A percentile compares a stretch with the other conserved stretches of the same genome.
Conservation (phyloP, 208 protist species). For the Wallacemonas sp. region DNA sequence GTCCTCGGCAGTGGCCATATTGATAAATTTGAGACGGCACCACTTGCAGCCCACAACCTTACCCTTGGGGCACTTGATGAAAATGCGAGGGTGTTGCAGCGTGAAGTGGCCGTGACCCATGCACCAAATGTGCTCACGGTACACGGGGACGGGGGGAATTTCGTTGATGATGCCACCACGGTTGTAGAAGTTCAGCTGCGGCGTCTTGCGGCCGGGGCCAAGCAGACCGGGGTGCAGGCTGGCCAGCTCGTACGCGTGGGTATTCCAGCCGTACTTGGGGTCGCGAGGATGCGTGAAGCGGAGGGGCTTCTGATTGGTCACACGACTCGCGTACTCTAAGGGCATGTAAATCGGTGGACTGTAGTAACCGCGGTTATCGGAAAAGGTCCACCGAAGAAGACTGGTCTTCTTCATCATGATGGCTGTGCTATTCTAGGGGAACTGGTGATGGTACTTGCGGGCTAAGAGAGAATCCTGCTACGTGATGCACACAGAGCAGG, state of each 20-base stretch:
- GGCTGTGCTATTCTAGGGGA: background rate
- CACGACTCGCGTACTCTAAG: conserved; percentile 79
- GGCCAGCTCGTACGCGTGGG: conserved; percentile 69
- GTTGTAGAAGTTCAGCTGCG: conserved; percentile 77
- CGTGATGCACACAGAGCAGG: no score
- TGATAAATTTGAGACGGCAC: conserved; percentile 91
- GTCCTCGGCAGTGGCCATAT: conserved; percentile 86
- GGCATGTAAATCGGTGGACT: conserved; percentile 87
- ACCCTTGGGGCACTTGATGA: conserved; percentile 80
- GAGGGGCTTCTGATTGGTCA: conserved; percentile 82
- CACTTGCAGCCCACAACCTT: conserved; percentile 87
- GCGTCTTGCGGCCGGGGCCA: conserved; percentile 74
- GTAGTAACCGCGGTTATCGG: conserved; percentile 81
- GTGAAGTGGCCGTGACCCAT: conserved; percentile 84
- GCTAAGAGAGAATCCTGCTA: no score
- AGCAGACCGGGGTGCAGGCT: conserved; percentile 77
- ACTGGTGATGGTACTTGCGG: background rate
- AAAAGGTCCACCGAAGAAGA: conserved; percentile 61
- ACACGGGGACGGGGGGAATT: conserved; percentile 85
- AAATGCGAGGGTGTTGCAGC: conserved; percentile 87
- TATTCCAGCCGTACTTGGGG: conserved; percentile 88
- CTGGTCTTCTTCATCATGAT: conserved; percentile 53
- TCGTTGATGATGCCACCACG: conserved; percentile 87
- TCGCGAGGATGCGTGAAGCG: conserved; percentile 81
- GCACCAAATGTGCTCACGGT: conserved; percentile 87